phyloP scores from a whole-genome alignment of 768 basidiomycete genomes.

The Glaciozyma antarctica region DNA sequence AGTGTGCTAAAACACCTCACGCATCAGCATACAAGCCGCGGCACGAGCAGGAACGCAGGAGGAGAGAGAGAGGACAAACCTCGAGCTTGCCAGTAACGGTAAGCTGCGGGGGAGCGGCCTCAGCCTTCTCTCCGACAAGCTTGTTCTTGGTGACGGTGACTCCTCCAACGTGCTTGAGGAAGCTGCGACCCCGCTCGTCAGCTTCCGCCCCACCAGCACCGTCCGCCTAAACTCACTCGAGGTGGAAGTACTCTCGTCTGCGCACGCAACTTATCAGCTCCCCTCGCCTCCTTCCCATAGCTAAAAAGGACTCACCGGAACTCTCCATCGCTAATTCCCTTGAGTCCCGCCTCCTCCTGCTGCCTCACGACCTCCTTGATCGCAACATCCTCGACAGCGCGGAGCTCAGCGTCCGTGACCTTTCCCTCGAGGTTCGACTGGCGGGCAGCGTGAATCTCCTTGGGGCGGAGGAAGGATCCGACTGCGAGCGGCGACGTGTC shows the following conservation, averaged over 20 bases:
- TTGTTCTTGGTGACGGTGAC: slow-evolving; percentile 34
- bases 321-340: slow-evolving; percentile 33
- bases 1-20: slow-evolving; percentile 23
- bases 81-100: slow-evolving; percentile 22
- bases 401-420: slow-evolving; percentile 23
- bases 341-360: slow-evolving; percentile 26
- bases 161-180: slow-evolving; percentile 16
- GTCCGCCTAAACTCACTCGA: slow-evolving; percentile 1
- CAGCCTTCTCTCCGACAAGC: slow-evolving; percentile 30
- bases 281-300: no score
- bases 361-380: slow-evolving; percentile 32
- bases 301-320: slow-evolving; percentile 9
- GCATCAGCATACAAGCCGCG: no score
- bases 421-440: slow-evolving; percentile 17
- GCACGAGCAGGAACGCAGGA: background rate
- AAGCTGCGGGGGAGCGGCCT: slow-evolving; percentile 20
- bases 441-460: slow-evolving; percentile 30
- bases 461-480: slow-evolving; percentile 35
- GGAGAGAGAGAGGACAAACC: no score
- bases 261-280: background rate
- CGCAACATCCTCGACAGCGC: slow-evolving; percentile 31
- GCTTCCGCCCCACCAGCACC: background rate
- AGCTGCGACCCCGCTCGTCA: background rate
- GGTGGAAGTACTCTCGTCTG: slow-evolving; percentile 32
- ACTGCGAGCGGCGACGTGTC: slow-evolving; percentile 9